Evolutionary conservation across 2,329 filamentous ascomycete species (phyloP).

Genomic region (Didymella pomorum): DNA sequence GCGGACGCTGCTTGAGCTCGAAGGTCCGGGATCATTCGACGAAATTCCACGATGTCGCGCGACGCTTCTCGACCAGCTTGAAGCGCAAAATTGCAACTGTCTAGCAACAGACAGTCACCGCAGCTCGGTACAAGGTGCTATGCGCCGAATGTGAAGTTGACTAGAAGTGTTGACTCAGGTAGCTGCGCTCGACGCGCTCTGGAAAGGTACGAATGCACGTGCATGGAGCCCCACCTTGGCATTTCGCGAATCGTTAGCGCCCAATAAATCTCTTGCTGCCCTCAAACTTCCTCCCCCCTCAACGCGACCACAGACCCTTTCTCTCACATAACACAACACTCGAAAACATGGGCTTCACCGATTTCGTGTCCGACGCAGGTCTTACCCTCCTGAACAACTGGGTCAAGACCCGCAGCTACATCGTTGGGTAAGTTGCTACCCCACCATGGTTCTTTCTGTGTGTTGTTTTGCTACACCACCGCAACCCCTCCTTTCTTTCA

Average conservation of each 20-base stretch:
- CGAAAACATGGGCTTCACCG: conserved; percentile 72
- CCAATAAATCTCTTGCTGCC: conserved; percentile 34
- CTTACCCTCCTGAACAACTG: conserved; percentile 74
- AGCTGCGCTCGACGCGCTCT: not conserved
- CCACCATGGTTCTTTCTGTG: conserved; percentile 30
- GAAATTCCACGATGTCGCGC: conserved; percentile 27
- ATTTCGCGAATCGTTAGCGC: conserved; percentile 8
- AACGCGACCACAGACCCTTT: conserved; percentile 5
- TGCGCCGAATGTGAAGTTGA: conserved; percentile 4
- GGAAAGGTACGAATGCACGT: conserved; percentile 17
- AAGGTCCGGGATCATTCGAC: conserved; percentile 37
- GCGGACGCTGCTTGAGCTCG: conserved; percentile 31
- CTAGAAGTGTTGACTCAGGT: conserved; percentile 1
- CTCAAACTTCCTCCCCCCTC: not conserved
- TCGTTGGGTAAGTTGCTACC: conserved; percentile 74
- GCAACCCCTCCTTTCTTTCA: conserved; percentile 51
- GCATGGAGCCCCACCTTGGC: conserved; percentile 23
- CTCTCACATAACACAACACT: conserved; percentile 23
- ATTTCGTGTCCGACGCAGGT: conserved; percentile 72
- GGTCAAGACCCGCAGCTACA: conserved; percentile 79
- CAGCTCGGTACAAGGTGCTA: not conserved
- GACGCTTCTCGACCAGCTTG: conserved; percentile 5
- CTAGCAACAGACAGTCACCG: not conserved
- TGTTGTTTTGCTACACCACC: conserved; percentile 32
- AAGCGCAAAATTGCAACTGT: not conserved